A percentile compares a stretch with the other conserved stretches of the same genome.
phyloP scores from a whole-genome alignment of 768 basidiomycete genomes.

The Hypholoma sublateritium region DNA sequence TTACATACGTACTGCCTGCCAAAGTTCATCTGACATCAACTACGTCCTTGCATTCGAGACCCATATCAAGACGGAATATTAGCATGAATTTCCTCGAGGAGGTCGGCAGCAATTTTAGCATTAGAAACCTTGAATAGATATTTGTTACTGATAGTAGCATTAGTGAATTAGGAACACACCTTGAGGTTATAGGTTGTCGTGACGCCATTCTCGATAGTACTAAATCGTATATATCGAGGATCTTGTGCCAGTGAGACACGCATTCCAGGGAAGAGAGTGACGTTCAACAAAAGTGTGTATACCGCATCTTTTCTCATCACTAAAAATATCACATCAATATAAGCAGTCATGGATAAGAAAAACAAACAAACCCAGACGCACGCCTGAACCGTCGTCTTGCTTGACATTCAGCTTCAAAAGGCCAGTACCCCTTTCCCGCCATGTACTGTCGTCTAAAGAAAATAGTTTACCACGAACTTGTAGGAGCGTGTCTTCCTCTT shows the following conservation, averaged over 20 bases:
- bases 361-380: conserved; percentile 58
- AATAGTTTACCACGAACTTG: conserved; percentile 80
- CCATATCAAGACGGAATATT: conserved; percentile 41
- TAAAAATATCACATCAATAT: conserved; percentile 24
- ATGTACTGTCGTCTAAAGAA: conserved; percentile 58
- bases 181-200: conserved; percentile 75
- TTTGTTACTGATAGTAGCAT: too few species aligned
- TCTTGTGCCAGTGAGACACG: conserved; percentile 70
- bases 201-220: conserved; percentile 60
- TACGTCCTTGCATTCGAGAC: too few species aligned
- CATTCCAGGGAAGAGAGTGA: conserved; percentile 79
- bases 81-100: conserved; percentile 56
- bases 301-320: conserved; percentile 90
- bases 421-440: conserved; percentile 81
- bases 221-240: conserved; percentile 77
- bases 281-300: conserved; percentile 70
- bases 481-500: conserved; percentile 75
- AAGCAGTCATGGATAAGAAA: conserved; percentile 4
- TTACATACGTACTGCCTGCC: too few species aligned
- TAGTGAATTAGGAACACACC: conserved; percentile 37
- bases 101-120: conserved; percentile 69
- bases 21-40: too few species aligned
- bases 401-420: conserved; percentile 69
- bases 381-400: conserved; percentile 60
- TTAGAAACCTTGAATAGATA: conserved; percentile 44